Percentiles rank a stretch among this genome's conserved stretches.
Evolutionary conservation across 108 stramenopile species (phyloP).

Genomic region (Skeletonema potamos): DNA sequence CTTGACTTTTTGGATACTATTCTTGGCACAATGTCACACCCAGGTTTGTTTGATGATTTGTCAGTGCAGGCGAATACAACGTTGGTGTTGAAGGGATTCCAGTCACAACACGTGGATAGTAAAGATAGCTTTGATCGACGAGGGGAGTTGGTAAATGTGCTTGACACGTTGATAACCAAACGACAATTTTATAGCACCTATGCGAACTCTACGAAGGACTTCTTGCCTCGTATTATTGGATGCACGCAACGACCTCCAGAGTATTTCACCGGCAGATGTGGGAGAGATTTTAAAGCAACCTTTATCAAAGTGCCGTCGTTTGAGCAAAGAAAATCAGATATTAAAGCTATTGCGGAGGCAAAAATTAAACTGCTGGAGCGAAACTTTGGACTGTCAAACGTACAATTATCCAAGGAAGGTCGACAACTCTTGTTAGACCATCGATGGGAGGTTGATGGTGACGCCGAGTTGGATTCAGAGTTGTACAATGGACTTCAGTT

Average conservation of each 20-base stretch:
- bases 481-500: constrained; percentile 11
- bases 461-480: constrained; percentile 33
- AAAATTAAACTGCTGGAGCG: constrained; percentile 24
- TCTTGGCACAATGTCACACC: constrained; percentile 19
- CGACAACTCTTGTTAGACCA: constrained; percentile 36
- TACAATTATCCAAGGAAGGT: constrained; percentile 26
- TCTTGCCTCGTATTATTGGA: constrained; percentile 31
- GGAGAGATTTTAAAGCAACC: constrained; percentile 4
- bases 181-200: constrained; percentile 18
- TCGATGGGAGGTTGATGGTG: constrained; percentile 30
- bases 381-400: constrained; percentile 12
- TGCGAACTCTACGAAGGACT: constrained; percentile 24
- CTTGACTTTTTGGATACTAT: constrained; percentile 31
- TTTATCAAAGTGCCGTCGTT: constrained; percentile 43
- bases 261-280: constrained; percentile 7
- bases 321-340: constrained; percentile 17
- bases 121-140: constrained; percentile 21
- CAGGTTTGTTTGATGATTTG: constrained; percentile 34
- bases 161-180: constrained; percentile 9
- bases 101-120: constrained; percentile 34
- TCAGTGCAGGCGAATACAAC: constrained; percentile 30
- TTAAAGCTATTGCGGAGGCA: constrained; percentile 19
- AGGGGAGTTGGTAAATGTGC: constrained; percentile 14
- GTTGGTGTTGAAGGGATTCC: constrained; percentile 36
- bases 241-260: constrained; percentile 21